Base-by-base conservation (phyloP, 2,329 filamentous ascomycete species). In the Zymoseptoria crescenta region DNA sequence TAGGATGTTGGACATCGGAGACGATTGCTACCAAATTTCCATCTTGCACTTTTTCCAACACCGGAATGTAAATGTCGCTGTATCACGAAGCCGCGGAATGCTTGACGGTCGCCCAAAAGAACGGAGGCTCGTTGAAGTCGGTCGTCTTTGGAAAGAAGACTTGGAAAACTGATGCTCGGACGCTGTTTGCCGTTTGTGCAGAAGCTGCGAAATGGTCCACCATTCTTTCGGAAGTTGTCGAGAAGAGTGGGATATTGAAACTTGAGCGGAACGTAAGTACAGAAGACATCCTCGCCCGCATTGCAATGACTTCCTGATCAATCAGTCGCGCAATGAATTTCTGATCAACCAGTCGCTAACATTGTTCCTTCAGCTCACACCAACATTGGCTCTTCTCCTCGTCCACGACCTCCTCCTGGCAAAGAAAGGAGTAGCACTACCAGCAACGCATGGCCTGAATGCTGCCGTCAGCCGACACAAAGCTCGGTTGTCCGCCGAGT, bases 141-240 rank as follows among this genome's bases (percentile, higher is more conserved):
- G 81, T 89, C 41, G 84, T 97, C 51, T 97, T 94, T 74, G 80
- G 76, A 59, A 87, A 85, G 62, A 88, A 88, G 67, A 79, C 81
- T 7, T 76, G 91, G 65, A 96, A 93, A 70, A 91, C 88, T 16
- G 83, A 87, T 2, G 87, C 88, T 0, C 86, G 87, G 9, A 89
- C 95, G 71, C 79, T 97, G 7, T 97, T 94, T 72, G 94, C 94
- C 8, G 79, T 99, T 41, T 87, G 91, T 21, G 83, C 87, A 21
- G 92, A 97, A 74, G 86, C 89, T 1, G 86, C 88, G 66, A 97
- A 96, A 84, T 96, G 93, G 90, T 94, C 92, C 67, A 73, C 79
- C 3, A 80, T 96, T 2, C 76, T 99, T 53, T 91, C 91, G 69
- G 91, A 96, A 69, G 87, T 96, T n/a, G 84, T 99, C 69, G 91